Evolutionary conservation across 805 yeast genomes (phyloP).

Genomic region (Sugiyamaella valdiviana): DNA sequence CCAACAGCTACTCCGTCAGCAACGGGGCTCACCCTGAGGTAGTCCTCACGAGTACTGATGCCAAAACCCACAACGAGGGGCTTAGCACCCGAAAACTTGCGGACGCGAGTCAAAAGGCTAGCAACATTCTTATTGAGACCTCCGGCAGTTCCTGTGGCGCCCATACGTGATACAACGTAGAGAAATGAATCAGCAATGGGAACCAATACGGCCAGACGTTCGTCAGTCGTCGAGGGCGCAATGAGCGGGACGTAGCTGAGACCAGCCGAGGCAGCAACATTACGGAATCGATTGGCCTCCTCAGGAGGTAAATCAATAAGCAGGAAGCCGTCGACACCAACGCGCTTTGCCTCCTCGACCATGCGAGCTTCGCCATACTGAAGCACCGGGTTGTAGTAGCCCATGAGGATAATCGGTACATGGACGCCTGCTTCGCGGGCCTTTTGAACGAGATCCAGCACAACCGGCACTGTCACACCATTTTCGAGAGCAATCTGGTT

Average conservation of each 20-base stretch:
- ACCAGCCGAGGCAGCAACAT: conserved; percentile 58
- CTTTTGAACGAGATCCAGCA: conserved; percentile 61
- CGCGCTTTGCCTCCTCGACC: conserved; percentile 68
- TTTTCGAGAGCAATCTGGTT: conserved; percentile 71
- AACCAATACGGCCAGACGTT: conserved; percentile 69
- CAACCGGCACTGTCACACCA: conserved; percentile 65
- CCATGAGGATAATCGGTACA: conserved; percentile 90
- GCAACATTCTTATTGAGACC: conserved; percentile 58
- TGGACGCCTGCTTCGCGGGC: conserved; percentile 83
- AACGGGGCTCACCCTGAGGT: conserved; percentile 62
- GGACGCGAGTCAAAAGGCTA: conserved; percentile 65
- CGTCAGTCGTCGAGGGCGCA: conserved; percentile 95
- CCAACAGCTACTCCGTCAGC: conserved; percentile 98
- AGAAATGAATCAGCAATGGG: conserved; percentile 91
- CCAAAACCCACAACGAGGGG: conserved; percentile 98
- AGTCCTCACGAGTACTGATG: conserved; percentile 89
- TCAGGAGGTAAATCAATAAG: conserved; percentile 97
- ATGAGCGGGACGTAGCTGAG: conserved; percentile 87
- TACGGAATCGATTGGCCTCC: conserved; percentile 85
- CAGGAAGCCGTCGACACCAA: conserved; percentile 93
- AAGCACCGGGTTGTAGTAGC: conserved; percentile 92
- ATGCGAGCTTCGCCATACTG: conserved; percentile 83
- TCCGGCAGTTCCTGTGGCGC: conserved; percentile 86
- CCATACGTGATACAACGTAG: conserved; percentile 96
- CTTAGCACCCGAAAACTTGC: conserved; percentile 62